Conservation (phyloP, 768 basidiomycete genomes). For the Fomitopsis pulvina region DNA sequence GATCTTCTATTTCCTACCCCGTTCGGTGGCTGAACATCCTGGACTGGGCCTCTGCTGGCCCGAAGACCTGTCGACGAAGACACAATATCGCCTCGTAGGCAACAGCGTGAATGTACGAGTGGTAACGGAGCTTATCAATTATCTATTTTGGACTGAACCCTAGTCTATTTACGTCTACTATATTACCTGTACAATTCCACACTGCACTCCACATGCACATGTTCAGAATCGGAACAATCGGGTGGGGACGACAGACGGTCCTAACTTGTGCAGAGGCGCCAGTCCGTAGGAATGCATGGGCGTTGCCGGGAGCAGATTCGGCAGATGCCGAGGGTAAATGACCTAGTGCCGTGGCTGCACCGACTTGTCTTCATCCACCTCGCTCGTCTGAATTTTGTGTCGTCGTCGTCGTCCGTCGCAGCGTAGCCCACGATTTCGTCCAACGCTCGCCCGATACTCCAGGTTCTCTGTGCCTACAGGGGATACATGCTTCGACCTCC, state of each 20-base stretch:
- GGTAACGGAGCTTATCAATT: conserved; percentile 53
- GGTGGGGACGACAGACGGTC: too few species aligned
- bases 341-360: background rate
- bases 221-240: background rate
- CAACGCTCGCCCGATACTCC: conserved; percentile 34
- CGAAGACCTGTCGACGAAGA: conserved; percentile 47
- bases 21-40: conserved; percentile 4
- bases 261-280: background rate
- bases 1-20: conserved; percentile 51
- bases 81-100: conserved; percentile 71
- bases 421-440: conserved; percentile 56
- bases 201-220: too few species aligned
- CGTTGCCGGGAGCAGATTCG: too few species aligned
- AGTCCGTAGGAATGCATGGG: conserved; percentile 3
- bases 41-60: conserved; percentile 54
- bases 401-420: conserved; percentile 13
- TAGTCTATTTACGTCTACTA: too few species aligned
- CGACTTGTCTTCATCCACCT: conserved; percentile 3
- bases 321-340: conserved; percentile 15
- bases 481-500: conserved; percentile 94
- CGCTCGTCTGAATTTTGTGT: conserved; percentile 7
- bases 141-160: conserved; percentile 24
- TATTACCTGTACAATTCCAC: too few species aligned
- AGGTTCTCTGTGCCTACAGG: conserved; percentile 66
- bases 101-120: conserved; percentile 81